Evolutionary conservation across 768 basidiomycete species (phyloP).

Genomic region (Ramaria rubella): DNA sequence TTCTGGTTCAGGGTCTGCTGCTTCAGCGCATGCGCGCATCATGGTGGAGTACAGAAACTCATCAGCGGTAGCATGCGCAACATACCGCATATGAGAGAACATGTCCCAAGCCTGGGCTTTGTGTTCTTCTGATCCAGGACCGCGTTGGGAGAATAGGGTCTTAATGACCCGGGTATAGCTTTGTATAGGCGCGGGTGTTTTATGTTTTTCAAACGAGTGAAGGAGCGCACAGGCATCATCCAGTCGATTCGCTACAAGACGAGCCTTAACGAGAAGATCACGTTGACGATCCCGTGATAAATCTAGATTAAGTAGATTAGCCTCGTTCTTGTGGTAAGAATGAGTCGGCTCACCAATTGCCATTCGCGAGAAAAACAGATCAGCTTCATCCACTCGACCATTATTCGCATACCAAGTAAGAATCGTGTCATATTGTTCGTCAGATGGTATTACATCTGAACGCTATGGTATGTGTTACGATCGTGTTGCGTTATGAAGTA

Average conservation of each 20-base stretch:
- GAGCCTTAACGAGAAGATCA: constrained; percentile 65
- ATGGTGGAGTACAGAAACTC: constrained; percentile 69
- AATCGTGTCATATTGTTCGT: constrained; percentile 38
- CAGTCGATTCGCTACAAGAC: constrained; percentile 44
- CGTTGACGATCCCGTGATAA: constrained; percentile 50
- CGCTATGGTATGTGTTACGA: constrained; percentile 28
- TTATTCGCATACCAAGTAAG: constrained; percentile 42
- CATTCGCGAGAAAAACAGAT: constrained; percentile 38
- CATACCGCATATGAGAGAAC: constrained; percentile 93
- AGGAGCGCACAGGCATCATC: constrained; percentile 58
- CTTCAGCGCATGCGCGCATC: constrained; percentile 76
- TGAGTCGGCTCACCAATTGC: constrained; percentile 34
- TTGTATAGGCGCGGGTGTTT: constrained; percentile 58
- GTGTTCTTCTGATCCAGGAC: constrained; percentile 29
- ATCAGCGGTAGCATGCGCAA: constrained; percentile 80
- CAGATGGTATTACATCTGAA: constrained; percentile 35
- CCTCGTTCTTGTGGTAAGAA: not conserved
- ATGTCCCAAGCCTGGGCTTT: constrained; percentile 89
- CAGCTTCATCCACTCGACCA: constrained; percentile 41
- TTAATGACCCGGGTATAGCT: constrained; percentile 69
- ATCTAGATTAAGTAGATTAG: constrained; percentile 13
- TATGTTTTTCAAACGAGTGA: constrained; percentile 65
- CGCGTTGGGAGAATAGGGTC: constrained; percentile 42
- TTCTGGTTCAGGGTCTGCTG: constrained; percentile 66
- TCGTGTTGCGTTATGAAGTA: not conserved